Evolutionary conservation across 345 rosid species (phyloP), one percentile per base, ranked within the genome.

Genomic region (Passiflora organensis): DNA sequence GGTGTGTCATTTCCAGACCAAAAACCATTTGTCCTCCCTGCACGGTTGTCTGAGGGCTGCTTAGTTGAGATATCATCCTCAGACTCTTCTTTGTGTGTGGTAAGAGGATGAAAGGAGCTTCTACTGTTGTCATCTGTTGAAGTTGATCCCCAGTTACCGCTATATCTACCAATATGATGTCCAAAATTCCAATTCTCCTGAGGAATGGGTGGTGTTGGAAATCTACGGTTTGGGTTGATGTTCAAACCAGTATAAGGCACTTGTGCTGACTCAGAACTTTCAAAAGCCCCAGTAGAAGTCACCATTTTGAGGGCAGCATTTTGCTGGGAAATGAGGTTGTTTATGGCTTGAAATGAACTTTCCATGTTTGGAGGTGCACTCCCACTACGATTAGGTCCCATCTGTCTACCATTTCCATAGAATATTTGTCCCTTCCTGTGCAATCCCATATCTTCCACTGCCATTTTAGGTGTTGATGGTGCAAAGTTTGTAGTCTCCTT

Each of bases 351-450:
- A 61, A 74, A 62, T 13, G 84, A 82, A 16, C 88, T 84, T 50
- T 82, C 84, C 68, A 82, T 71, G 65, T 55, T 82, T 10, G 82
- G 84, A 0, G 88, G 88, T 1, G 88, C 88, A 66, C 84, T 79
- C 48, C 82, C 88, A 53, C 84, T 82, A 25, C 87, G 78, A 59
- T 66, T 58, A 45, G 87, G 87, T 47, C 58, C 76, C 21, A 43
- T 47, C 55, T 24, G 68, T 18, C 43, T 28, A 36, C 70, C 77
- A 56, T n/a, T 25, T 2, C 67, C 58, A 60, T 11, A 64, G 23
- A 62, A 53, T 48, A 34, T 51, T 50, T 54, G 63, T 46, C 28
- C 52, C 41, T 59, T 68, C 41, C 44, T 48, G 8, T 44, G 65
- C 56, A 58, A 59, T 46, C 66, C 63, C 55, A 69, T 39, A 36